These are phyloP conservation scores for Coemansia sp. DNA, from an alignment of 192 early-diverging fungal species.

Conservation along the genomic window DNA sequence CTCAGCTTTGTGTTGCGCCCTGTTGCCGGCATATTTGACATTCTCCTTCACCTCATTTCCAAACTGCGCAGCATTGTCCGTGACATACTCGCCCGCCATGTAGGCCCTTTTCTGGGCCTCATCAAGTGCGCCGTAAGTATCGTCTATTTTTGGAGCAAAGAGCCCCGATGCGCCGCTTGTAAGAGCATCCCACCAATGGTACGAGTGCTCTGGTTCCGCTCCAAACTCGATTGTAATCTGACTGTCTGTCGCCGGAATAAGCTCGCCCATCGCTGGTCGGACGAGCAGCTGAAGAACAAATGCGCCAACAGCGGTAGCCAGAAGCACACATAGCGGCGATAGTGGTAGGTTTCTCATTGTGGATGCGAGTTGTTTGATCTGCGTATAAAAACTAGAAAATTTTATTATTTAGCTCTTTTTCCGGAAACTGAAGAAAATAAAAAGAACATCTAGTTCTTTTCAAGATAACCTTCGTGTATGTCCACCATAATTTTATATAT, in stretches of 20 bases:
- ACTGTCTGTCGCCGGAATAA: conserved; percentile 22
- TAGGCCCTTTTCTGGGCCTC: conserved; percentile 13
- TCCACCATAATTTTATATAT: too few relatives aligned
- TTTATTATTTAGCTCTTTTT: too few relatives aligned
- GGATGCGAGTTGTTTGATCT: not conserved
- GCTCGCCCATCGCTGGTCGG: conserved; percentile 8
- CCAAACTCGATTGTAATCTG: conserved; percentile 1
- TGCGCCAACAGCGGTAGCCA: not conserved
- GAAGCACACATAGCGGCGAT: not conserved
- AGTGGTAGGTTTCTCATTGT: not conserved
- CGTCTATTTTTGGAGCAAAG: conserved; percentile 16
- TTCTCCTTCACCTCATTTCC: conserved; percentile 15
- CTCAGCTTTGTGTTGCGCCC: conserved; percentile 17
- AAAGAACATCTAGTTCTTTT: not conserved
- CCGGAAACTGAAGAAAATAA: too few relatives aligned
- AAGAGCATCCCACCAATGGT: conserved; percentile 47
- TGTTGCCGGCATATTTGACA: conserved; percentile 5
- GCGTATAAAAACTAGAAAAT: not conserved
- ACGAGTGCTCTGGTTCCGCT: conserved; percentile 16
- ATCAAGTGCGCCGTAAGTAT: conserved; percentile 12
- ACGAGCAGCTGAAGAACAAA: not conserved
- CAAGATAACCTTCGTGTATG: too few relatives aligned
- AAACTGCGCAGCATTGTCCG: conserved; percentile 22
- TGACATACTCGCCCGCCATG: conserved; percentile 15
- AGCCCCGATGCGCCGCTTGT: conserved; percentile 25